Evolutionary conservation across 2,329 filamentous ascomycete species (phyloP).

Genomic region (Talaromyces verruculosus): DNA sequence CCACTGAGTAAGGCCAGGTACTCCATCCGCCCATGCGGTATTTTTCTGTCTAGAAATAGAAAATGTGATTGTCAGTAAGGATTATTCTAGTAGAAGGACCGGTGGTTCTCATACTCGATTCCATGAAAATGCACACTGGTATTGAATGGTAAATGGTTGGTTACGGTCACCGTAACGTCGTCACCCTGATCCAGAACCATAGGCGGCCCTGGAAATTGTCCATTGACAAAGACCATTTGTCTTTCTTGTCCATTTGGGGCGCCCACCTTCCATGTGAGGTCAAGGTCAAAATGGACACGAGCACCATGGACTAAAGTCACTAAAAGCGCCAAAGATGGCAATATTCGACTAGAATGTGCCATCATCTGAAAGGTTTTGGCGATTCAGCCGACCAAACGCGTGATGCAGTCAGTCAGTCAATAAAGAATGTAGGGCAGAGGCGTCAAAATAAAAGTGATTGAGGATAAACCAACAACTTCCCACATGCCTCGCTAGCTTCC

Average conservation of each 20-base stretch:
- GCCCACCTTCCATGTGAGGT: conserved; percentile 24
- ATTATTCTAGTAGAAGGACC: neutral
- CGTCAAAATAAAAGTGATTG: neutral
- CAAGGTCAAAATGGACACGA: conserved; percentile 22
- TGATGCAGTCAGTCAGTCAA: neutral
- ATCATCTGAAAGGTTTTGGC: neutral
- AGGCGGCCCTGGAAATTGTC: conserved; percentile 26
- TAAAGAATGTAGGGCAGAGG: neutral
- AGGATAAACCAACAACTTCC: neutral
- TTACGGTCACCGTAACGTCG: conserved; percentile 25
- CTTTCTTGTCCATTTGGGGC: conserved; percentile 30
- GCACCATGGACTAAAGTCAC: conserved; percentile 12
- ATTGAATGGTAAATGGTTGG: conserved; percentile 26
- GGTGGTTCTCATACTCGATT: conserved; percentile 14
- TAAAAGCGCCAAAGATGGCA: neutral
- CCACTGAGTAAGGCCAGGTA: conserved; percentile 57
- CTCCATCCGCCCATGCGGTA: conserved; percentile 62
- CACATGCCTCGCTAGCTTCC: neutral
- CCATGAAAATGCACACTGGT: conserved; percentile 31
- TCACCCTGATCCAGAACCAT: conserved; percentile 26
- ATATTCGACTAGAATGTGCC: neutral
- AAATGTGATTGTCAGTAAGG: neutral
- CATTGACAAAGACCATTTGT: conserved; percentile 29
- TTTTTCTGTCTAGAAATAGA: conserved; percentile 40
- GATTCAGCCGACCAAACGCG: neutral